These are phyloP conservation scores for Trichoderma atroviride DNA, from an alignment of 2,329 filamentous ascomycete species.

Conservation along the genomic window DNA sequence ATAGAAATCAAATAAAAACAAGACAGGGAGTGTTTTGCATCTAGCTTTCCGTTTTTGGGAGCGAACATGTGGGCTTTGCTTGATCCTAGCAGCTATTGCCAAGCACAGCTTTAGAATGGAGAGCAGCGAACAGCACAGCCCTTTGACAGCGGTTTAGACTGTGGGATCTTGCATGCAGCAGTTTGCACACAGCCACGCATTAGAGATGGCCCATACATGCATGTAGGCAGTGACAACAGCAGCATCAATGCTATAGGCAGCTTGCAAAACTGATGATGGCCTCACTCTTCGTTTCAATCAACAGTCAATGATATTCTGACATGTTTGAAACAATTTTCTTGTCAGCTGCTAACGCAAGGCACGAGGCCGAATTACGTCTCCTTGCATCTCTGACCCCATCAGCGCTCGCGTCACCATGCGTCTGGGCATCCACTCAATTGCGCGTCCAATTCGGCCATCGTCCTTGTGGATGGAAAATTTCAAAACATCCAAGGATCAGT, in stretches of 20 bases:
- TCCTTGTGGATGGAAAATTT: not conserved
- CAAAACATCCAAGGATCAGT: not conserved
- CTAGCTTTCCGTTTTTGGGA: not conserved
- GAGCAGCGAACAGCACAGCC: not conserved
- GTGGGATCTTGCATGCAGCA: constrained; percentile 5
- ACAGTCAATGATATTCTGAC: not conserved
- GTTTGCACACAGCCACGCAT: not conserved
- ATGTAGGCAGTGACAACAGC: not conserved
- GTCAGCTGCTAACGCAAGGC: constrained; percentile 9
- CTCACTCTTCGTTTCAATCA: not conserved
- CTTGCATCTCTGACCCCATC: not conserved
- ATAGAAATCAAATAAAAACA: too few species aligned
- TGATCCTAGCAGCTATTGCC: not conserved
- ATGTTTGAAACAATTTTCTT: not conserved
- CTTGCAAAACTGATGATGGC: not conserved
- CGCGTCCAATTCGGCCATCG: constrained; percentile 22
- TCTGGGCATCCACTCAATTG: constrained; percentile 19
- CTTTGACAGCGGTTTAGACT: not conserved
- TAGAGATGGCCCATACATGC: not conserved
- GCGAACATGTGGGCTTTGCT: not conserved
- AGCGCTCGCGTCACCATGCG: constrained; percentile 24
- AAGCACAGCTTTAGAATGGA: not conserved
- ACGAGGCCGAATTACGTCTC: constrained; percentile 20
- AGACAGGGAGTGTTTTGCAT: not conserved
- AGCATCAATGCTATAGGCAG: not conserved